phyloP scores from a whole-genome alignment of 495 filamentous ascomycete species.

The Penicillium malachiteum region DNA sequence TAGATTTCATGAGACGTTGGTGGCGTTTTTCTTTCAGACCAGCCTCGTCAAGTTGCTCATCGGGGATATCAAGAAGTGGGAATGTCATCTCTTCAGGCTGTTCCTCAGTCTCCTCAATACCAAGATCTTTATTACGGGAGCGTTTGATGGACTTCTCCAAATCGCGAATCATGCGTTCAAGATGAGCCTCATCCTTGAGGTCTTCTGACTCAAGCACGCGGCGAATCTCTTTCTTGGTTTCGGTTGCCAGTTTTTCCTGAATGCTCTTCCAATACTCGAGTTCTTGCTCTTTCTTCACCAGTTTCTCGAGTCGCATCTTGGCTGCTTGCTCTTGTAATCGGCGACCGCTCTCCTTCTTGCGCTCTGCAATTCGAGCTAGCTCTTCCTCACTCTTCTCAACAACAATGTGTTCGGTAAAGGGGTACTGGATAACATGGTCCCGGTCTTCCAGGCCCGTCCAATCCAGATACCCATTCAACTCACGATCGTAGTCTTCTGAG shows the following conservation, averaged over 20 bases:
- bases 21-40: conserved; percentile 85
- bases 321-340: conserved; percentile 93
- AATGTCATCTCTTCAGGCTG: conserved; percentile 76
- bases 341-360: conserved; percentile 88
- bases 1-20: conserved; percentile 88
- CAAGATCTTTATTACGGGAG: conserved; percentile 88
- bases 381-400: conserved; percentile 92
- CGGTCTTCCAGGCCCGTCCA: conserved; percentile 87
- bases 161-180: conserved; percentile 80
- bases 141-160: conserved; percentile 85
- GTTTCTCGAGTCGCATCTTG: conserved; percentile 90
- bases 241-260: conserved; percentile 61
- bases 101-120: conserved; percentile 75
- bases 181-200: conserved; percentile 79
- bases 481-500: conserved; percentile 74
- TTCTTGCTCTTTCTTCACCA: conserved; percentile 94
- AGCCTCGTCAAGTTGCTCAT: conserved; percentile 91
- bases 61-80: conserved; percentile 82
- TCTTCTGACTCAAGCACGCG: conserved; percentile 85
- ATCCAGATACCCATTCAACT: conserved; percentile 72
- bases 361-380: conserved; percentile 80
- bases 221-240: conserved; percentile 85
- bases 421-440: conserved; percentile 85
- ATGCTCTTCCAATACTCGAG: conserved; percentile 89
- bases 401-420: conserved; percentile 85